Evolutionary conservation across 148 eudicot species (phyloP), one percentile per base, ranked within the genome.

Genomic region (Rhododendron williamsianum): DNA sequence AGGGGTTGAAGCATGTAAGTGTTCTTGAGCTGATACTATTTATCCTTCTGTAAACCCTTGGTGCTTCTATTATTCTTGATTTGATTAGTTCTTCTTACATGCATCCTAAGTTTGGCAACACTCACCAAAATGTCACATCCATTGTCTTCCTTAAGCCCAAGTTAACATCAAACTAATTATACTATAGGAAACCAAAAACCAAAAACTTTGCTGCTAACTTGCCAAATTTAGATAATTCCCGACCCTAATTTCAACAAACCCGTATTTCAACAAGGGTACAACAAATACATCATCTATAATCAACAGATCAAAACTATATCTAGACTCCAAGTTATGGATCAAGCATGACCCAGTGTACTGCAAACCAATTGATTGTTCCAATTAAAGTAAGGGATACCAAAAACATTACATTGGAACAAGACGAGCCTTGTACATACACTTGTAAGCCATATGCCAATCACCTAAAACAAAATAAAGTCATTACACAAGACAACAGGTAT

Each of bases 401-500:
- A 69, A 21, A 51, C 15, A 85, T 87, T 81, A 93, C 91, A 88
- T 93, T 54, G 93, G 92, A 82, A 89, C 87, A 11, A 85, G 86
- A 51, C 98, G 91, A 46, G 45, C 7, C 45, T 93, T 95, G 95
- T 94, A 95, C 92, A 95, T 92, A 92, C 98, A 95, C 76, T 94
- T 94, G 89, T 95, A 94, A 77, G 98, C 98, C 98, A 94, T 95
- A 89, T 94, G 98, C 98, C 98, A 95, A 90, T 95, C 98, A 88
- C 98, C 98, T 95, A 92, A 72, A 90, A 85, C 19, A 43, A 88
- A 83, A 27, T 4, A n/a, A 73, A 51, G 35, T 11, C 33, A 73
- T 49, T 33, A 73, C 30, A 46, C 27, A 80, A 23, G 30, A 49
- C 10, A 49, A 21, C 21, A 48, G 63, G 7, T 4, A 8, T 71